Base-by-base conservation (phyloP, 805 yeast genomes). In the Yamadazyma olivae region DNA sequence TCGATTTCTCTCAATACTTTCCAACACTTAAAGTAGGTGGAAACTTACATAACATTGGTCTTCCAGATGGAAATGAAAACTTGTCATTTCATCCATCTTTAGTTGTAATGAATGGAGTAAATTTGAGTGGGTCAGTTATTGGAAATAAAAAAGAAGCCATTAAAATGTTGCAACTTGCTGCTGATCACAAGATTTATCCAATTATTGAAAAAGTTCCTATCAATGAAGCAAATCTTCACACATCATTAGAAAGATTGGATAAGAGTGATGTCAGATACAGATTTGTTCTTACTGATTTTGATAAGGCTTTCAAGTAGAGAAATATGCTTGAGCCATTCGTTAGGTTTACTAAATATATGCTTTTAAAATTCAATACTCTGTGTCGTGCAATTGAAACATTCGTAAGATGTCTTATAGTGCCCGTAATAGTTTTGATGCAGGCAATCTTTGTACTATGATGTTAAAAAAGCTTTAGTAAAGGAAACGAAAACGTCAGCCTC, bases 281-380 rank as follows among this genome's bases (percentile, higher is more conserved):
- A 64, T 75, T 75, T 50, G 81, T 80, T 5, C 61, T 81, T 43
- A 70, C 74, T 33, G 78, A 74, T 16, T 77, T 62, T 54, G 75
- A 78, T 48, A 61, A 73, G 12, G 7, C 14, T 25, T 25, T 25
- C 28, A 13, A 25, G 6, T 25, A 25, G 24, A 21, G 12, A 21
- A n/a, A n/a, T n/a, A n/a, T n/a, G n/a, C n/a, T n/a, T n/a, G n/a
- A n/a, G n/a, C n/a, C n/a, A n/a, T n/a, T n/a, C n/a, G n/a, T n/a
- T n/a, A n/a, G n/a, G n/a, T n/a, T n/a, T n/a, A n/a, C n/a, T n/a
- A n/a, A n/a, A n/a, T n/a, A n/a, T n/a, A n/a, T n/a, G n/a, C n/a
- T n/a, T n/a, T n/a, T n/a, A n/a, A n/a, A n/a, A n/a, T n/a, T n/a
- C n/a, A n/a, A n/a, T n/a, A n/a, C n/a, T n/a, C n/a, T n/a, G n/a